Evolutionary conservation across 1,284 basidiomycete species (phyloP).

Genomic region (Leccinum griseonigrum): DNA sequence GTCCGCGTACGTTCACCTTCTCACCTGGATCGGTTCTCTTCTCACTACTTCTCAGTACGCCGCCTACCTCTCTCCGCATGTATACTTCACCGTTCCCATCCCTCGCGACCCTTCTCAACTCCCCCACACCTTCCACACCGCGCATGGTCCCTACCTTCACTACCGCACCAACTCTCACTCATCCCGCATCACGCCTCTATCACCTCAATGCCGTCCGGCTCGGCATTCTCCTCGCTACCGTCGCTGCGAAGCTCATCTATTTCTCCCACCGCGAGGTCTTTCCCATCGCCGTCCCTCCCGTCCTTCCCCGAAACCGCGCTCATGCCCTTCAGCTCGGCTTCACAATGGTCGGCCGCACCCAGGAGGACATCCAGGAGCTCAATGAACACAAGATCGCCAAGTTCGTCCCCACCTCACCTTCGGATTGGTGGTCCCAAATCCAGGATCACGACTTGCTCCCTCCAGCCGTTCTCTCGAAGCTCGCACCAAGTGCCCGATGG

Average conservation of each 20-base stretch:
- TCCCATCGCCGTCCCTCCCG: constrained; percentile 43
- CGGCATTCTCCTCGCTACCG: constrained; percentile 47
- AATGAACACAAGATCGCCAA: constrained; percentile 41
- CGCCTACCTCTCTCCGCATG: constrained; percentile 55
- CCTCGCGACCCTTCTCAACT: constrained; percentile 12
- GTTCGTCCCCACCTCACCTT: constrained; percentile 28
- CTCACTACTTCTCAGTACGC: constrained; percentile 43
- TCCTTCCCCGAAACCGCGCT: constrained; percentile 46
- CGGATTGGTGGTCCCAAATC: constrained; percentile 35
- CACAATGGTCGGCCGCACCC: constrained; percentile 41
- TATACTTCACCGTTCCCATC: constrained; percentile 56
- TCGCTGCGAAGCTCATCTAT: constrained; percentile 62
- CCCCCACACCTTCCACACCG: constrained; percentile 44
- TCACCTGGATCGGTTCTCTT: not conserved
- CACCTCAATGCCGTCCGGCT: constrained; percentile 36
- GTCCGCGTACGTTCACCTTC: constrained; percentile 41
- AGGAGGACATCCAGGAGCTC: constrained; percentile 59
- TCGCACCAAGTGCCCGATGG: constrained; percentile 42
- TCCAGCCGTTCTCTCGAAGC: constrained; percentile 21
- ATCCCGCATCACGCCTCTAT: constrained; percentile 38
- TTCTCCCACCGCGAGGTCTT: constrained; percentile 54
- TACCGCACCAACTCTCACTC: constrained; percentile 41
- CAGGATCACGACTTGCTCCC: constrained; percentile 36
- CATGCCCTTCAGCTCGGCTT: constrained; percentile 37
- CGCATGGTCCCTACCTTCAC: constrained; percentile 55